phyloP scores from a whole-genome alignment of 2,329 filamentous ascomycete genomes.

The Penicillium sp. region DNA sequence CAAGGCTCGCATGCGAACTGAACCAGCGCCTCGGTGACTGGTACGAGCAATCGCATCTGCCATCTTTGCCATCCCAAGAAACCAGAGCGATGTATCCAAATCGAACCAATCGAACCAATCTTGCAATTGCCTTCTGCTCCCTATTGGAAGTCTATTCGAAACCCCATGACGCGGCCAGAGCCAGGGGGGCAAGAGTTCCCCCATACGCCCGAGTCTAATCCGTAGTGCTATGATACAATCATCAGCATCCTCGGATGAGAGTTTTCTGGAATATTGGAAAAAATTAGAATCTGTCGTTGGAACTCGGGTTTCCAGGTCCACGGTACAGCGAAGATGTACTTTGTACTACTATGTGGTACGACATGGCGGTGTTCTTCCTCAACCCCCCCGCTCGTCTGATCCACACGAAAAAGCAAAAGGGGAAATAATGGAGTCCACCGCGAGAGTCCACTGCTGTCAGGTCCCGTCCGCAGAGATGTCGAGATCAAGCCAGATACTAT shows the following conservation, averaged over 20 bases:
- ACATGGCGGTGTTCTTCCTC: slow-evolving; percentile 2
- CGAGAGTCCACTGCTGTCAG: slow-evolving; percentile 8
- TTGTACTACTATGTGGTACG: neutral
- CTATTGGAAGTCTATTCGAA: slow-evolving; percentile 15
- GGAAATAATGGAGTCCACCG: slow-evolving; percentile 7
- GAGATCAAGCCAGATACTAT: neutral
- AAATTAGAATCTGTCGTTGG: neutral
- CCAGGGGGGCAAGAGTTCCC: too few relatives aligned
- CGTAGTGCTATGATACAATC: too few relatives aligned
- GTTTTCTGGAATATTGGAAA: neutral
- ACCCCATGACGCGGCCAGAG: slow-evolving; percentile 22
- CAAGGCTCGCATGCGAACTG: too few relatives aligned
- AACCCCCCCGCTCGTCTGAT: slow-evolving; percentile 2
- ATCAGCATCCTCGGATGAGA: neutral
- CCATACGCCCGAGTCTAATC: too few relatives aligned
- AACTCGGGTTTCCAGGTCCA: slow-evolving; percentile 17
- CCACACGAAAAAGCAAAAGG: slow-evolving; percentile 4
- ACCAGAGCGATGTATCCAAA: too few relatives aligned
- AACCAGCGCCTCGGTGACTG: too few relatives aligned
- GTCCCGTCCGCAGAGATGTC: neutral
- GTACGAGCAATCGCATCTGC: too few relatives aligned
- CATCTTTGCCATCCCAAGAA: neutral
- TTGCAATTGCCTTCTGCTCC: neutral
- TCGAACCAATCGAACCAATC: too few relatives aligned
- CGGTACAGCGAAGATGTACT: slow-evolving; percentile 7